Evolutionary conservation across 192 early-diverging fungal species (phyloP), one percentile per base, ranked within the genome.

Genomic region (Gigaspora rosea): DNA sequence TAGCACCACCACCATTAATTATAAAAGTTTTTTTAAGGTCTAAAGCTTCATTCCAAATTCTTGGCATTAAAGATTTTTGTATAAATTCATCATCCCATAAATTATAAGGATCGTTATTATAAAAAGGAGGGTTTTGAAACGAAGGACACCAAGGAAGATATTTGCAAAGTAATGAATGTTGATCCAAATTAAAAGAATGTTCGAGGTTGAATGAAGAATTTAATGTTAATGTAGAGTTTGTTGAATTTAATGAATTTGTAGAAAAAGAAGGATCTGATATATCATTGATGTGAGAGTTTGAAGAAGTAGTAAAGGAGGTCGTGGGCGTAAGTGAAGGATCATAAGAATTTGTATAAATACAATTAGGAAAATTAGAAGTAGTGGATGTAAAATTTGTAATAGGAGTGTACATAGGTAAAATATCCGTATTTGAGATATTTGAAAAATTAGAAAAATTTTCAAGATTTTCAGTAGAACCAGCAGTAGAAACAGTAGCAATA

Each of bases 41-140:
- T 35, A 33, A 33, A 5, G 66, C 66, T 22, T 68, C 66, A 20
- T 36, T 18, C 36, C 66, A 68, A 48, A 68, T 68, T 48, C 8
- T 32, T 15, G 66, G 66, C 20, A 68, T 68, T 20, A 68, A 50
- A 68, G 36, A 18, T 48, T 68, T 68, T n/a, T 41, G 20, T 22
- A 68, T 16, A 13, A 36, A 68, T 13, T 47, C 18, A 5, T 68
- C 36, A 49, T 68, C 48, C 66, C 66, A 68, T 50, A 50, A 48
- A 48, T 48, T 68, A 50, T 50, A 48, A 15, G 66, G 66, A 32
- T 68, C 36, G 18, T 18, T 36, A 27, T 68, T 36, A 68, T 68
- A 36, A 68, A 48, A 68, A 12, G 66, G 66, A 13, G 66, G 66
- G n/a, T 68, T 68, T 36, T 48, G 41, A 68, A 22, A 68, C 13